Conservation (phyloP, 257 asterid genomes). For the Fraxinus americana region DNA sequence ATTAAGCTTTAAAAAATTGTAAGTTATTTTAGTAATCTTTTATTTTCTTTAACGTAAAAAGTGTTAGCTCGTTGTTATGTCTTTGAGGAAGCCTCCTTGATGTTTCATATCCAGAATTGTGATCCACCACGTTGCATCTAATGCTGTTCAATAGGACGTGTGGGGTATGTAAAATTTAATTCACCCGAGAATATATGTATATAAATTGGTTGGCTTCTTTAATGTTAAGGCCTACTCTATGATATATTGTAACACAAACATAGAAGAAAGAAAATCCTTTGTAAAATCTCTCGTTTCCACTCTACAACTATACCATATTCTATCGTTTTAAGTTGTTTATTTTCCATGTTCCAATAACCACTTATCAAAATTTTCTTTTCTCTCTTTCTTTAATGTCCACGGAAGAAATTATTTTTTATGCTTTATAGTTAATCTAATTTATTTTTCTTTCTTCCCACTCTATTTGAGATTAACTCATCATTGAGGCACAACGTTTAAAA, state of each 20-base stretch:
- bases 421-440: too few relatives aligned
- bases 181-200: neutral
- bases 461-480: too few relatives aligned
- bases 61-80: too few relatives aligned
- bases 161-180: conserved; percentile 14
- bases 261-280: conserved; percentile 6
- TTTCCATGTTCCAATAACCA: conserved; percentile 21
- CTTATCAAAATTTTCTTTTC: neutral
- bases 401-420: too few relatives aligned
- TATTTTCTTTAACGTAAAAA: too few relatives aligned
- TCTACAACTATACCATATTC: neutral
- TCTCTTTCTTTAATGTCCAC: too few relatives aligned
- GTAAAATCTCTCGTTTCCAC: neutral
- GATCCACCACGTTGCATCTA: conserved; percentile 14
- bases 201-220: neutral
- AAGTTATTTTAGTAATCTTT: too few relatives aligned
- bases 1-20: too few relatives aligned
- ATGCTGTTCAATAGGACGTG: neutral
- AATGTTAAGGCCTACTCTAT: conserved; percentile 14
- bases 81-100: too few relatives aligned
- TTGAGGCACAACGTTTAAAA: too few relatives aligned
- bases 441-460: too few relatives aligned
- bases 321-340: neutral
- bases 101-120: neutral
- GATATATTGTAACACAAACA: conserved; percentile 17